These are phyloP conservation scores for Globisporangium yorkense DNA, from an alignment of 352 stramenopile genomes.

Conservation along the genomic window DNA sequence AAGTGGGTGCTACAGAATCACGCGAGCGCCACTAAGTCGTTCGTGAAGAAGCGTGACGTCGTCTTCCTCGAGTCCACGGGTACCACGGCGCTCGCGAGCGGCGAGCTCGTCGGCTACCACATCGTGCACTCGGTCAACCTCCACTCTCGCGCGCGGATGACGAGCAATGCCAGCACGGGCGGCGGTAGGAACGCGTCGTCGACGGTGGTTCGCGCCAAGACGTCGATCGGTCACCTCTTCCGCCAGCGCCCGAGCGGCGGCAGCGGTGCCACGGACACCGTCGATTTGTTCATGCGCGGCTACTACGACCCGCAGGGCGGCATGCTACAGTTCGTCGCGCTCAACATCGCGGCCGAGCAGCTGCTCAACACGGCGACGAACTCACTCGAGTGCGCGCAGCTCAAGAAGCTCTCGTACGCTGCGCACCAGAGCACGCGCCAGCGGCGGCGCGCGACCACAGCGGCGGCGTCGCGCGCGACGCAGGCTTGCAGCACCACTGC, in stretches of 20 bases:
- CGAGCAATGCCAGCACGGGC: slow-evolving; percentile 24
- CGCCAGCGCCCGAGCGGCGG: slow-evolving; percentile 3
- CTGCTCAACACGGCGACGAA: slow-evolving; percentile 34
- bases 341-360: slow-evolving; percentile 41
- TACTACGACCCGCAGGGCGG: slow-evolving; percentile 38
- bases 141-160: slow-evolving; percentile 40
- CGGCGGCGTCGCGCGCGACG: slow-evolving; percentile 4
- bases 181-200: not conserved
- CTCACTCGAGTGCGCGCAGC: slow-evolving; percentile 45
- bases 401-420: slow-evolving; percentile 56
- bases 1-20: slow-evolving; percentile 63
- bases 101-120: slow-evolving; percentile 51
- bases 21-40: slow-evolving; percentile 29
- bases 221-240: slow-evolving; percentile 15
- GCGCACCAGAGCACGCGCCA: slow-evolving; percentile 20
- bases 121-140: slow-evolving; percentile 55
- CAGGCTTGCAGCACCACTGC: slow-evolving; percentile 7
- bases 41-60: slow-evolving; percentile 59
- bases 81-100: slow-evolving; percentile 35
- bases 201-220: slow-evolving; percentile 11
- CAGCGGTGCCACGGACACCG: not conserved
- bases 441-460: slow-evolving; percentile 12
- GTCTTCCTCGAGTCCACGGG: slow-evolving; percentile 66
- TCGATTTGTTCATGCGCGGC: slow-evolving; percentile 19
- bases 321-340: slow-evolving; percentile 35